phyloP scores from a whole-genome alignment of 345 rosid genomes.

The Dovyalis caffra region DNA sequence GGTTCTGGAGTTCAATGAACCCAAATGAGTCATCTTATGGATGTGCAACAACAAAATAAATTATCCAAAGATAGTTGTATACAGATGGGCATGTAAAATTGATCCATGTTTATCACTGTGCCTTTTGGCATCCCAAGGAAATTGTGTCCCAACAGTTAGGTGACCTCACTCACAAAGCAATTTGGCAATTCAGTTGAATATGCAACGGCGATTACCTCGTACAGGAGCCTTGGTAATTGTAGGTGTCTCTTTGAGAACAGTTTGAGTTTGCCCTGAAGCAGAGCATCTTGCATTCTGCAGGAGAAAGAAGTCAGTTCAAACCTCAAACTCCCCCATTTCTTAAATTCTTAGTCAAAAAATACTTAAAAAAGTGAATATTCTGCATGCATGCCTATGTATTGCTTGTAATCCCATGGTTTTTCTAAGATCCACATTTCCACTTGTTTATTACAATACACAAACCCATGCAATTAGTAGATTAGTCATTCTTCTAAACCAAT shows the following conservation, averaged over 20 bases:
- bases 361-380: not conserved
- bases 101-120: not conserved
- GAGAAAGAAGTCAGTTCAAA: not conserved
- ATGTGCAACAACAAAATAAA: not conserved
- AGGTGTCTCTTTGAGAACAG: constrained; percentile 68
- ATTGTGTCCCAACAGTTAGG: not conserved
- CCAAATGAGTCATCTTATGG: not conserved
- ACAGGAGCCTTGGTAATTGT: constrained; percentile 86
- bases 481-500: not conserved
- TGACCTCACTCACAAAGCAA: not conserved
- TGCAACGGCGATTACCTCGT: constrained; percentile 45
- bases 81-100: not conserved
- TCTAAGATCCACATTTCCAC: not conserved
- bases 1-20: constrained; percentile 21
- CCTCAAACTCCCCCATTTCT: not conserved
- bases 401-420: not conserved
- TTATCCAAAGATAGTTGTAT: not conserved
- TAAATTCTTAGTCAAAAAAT: not conserved
- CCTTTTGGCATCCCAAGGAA: not conserved
- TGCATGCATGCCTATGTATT: not conserved
- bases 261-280: constrained; percentile 79
- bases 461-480: not conserved
- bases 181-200: not conserved
- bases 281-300: constrained; percentile 67
- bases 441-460: too few species aligned